Percentiles rank a stretch among this genome's conserved stretches.
Conservation (phyloP, 306 rosid genomes). For the Cicer judaicum region DNA sequence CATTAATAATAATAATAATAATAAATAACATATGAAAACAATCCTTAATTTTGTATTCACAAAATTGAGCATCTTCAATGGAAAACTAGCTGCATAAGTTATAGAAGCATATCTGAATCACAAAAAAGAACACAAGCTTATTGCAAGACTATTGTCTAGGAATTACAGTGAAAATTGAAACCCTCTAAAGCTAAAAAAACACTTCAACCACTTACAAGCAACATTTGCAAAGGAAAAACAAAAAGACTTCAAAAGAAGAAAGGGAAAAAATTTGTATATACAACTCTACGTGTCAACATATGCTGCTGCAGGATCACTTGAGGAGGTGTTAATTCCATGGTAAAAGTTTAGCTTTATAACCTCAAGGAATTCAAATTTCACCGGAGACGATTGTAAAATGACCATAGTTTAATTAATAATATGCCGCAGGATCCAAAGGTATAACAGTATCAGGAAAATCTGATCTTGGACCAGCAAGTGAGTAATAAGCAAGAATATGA, state of each 20-base stretch:
- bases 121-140: conserved; percentile 58
- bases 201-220: conserved; percentile 56
- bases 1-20: too few relatives aligned
- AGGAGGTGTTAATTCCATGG: too few relatives aligned
- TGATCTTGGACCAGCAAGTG: conserved; percentile 91
- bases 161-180: conserved; percentile 53
- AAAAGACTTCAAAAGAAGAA: background rate
- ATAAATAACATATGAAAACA: conserved; percentile 32
- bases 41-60: conserved; percentile 50
- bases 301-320: conserved; percentile 25
- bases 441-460: conserved; percentile 78
- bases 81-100: conserved; percentile 43
- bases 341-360: too few relatives aligned
- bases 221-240: conserved; percentile 39
- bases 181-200: conserved; percentile 45
- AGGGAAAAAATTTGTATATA: conserved; percentile 51
- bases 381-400: too few relatives aligned
- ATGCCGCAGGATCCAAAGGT: conserved; percentile 60
- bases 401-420: too few relatives aligned
- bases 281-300: conserved; percentile 52
- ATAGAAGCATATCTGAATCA: conserved; percentile 55
- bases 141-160: conserved; percentile 66
- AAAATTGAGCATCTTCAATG: conserved; percentile 46
- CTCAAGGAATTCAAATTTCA: too few relatives aligned
- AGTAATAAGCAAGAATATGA: conserved; percentile 94